phyloP scores from a whole-genome alignment of 495 filamentous ascomycete genomes.

The Neurospora sp. region DNA sequence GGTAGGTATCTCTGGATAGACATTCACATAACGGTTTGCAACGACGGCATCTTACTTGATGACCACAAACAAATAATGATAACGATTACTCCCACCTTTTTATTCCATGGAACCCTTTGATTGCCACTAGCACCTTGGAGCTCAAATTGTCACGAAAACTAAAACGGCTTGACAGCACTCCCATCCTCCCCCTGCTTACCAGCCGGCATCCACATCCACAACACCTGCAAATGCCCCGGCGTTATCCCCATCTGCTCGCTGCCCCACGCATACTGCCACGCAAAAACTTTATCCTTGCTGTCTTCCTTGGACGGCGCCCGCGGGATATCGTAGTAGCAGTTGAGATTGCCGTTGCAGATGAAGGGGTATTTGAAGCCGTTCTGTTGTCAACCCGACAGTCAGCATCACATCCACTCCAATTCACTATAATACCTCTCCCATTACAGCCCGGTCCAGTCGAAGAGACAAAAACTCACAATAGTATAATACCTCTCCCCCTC shows the following conservation, averaged over 20 bases:
- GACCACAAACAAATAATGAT: neutral
- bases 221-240: conserved; percentile 19
- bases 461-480: conserved; percentile 10
- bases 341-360: conserved; percentile 23
- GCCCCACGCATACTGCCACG: conserved; percentile 28
- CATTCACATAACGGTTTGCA: neutral
- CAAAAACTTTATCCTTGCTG: conserved; percentile 3
- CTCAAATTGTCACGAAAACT: too few species aligned
- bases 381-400: neutral
- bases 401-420: neutral
- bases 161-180: neutral
- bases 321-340: conserved; percentile 26
- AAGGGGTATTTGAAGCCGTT: conserved; percentile 22
- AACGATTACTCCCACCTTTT: neutral
- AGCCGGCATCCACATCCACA: conserved; percentile 21
- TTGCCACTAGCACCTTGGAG: too few species aligned
- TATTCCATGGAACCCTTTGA: too few species aligned
- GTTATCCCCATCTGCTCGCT: conserved; percentile 16
- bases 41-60: neutral
- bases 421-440: conserved; percentile 19
- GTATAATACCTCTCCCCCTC: conserved; percentile 19
- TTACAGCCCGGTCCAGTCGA: too few species aligned
- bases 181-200: neutral
- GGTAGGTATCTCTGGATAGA: too few species aligned
- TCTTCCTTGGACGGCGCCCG: neutral